Conservation (phyloP, 192 early-diverging fungal species). For the Rhizophagus prolifer region DNA sequence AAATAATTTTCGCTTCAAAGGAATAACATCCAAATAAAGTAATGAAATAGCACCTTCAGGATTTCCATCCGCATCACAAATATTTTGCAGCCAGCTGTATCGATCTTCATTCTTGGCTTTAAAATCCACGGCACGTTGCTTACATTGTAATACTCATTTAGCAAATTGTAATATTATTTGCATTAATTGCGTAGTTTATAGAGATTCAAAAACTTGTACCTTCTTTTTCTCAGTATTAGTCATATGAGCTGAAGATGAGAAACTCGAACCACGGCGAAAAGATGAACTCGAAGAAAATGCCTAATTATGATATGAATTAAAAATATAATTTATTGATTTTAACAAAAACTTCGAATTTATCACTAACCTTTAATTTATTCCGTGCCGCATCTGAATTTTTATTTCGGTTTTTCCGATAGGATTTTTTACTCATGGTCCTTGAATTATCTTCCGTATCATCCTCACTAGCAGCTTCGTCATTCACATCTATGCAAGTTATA, state of each 20-base stretch:
- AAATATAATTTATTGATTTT: not conserved
- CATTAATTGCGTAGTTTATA: not conserved
- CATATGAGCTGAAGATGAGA: slow-evolving; percentile 1
- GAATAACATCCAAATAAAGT: not conserved
- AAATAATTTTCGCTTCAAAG: not conserved
- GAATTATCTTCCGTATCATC: not conserved
- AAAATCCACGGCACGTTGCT: slow-evolving; percentile 24
- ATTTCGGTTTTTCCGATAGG: not conserved
- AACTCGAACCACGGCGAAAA: not conserved
- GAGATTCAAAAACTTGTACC: not conserved
- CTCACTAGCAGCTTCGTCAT: not conserved
- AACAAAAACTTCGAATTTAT: not conserved
- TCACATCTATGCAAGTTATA: not conserved
- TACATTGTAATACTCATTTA: too few species aligned
- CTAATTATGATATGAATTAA: not conserved
- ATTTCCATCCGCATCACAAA: slow-evolving; percentile 76
- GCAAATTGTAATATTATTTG: not conserved
- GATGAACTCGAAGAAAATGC: slow-evolving; percentile 18
- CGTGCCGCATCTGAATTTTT: not conserved
- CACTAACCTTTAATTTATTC: not conserved
- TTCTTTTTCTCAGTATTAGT: slow-evolving; percentile 23
- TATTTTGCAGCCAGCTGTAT: slow-evolving; percentile 83
- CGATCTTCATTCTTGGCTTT: slow-evolving; percentile 78
- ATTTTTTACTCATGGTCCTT: not conserved
- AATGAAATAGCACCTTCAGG: slow-evolving; percentile 43